phyloP scores from a whole-genome alignment of 1,139 yeast species.

The Hyphopichia wangnamkhiaoensis region DNA sequence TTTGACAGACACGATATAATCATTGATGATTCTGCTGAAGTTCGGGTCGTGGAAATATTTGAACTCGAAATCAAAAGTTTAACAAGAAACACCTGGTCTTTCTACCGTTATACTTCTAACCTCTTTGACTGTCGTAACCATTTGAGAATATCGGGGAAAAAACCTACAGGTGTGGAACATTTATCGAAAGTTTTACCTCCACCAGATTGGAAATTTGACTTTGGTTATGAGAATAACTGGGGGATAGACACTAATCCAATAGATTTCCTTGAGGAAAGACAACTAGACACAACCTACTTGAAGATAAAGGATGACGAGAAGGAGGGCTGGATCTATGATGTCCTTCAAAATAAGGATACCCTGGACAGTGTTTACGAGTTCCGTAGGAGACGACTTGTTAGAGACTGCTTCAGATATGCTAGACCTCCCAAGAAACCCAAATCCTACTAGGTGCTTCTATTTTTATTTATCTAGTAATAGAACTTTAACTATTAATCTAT shows the following conservation, averaged over 20 bases:
- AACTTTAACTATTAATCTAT: conserved; percentile 3
- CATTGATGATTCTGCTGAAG: conserved; percentile 68
- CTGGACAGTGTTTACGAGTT: conserved; percentile 36
- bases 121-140: conserved; percentile 56
- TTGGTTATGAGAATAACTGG: conserved; percentile 63
- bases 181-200: conserved; percentile 68
- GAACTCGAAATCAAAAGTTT: conserved; percentile 72
- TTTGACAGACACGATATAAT: conserved; percentile 53
- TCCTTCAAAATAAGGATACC: conserved; percentile 20
- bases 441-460: background rate
- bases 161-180: conserved; percentile 64
- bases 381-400: conserved; percentile 55
- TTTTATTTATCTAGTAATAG: background rate
- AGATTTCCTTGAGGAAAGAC: conserved; percentile 55
- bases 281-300: conserved; percentile 23
- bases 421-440: conserved; percentile 37
- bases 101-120: conserved; percentile 31
- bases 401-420: conserved; percentile 53
- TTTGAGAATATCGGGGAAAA: conserved; percentile 53
- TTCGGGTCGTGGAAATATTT: conserved; percentile 65
- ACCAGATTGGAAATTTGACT: conserved; percentile 69
- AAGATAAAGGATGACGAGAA: conserved; percentile 38
- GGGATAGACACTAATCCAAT: conserved; percentile 54
- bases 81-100: conserved; percentile 60
- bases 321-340: conserved; percentile 48